Evolutionary conservation across 139 green algal genomes (phyloP).

Genomic region (Chlorella sp.): DNA sequence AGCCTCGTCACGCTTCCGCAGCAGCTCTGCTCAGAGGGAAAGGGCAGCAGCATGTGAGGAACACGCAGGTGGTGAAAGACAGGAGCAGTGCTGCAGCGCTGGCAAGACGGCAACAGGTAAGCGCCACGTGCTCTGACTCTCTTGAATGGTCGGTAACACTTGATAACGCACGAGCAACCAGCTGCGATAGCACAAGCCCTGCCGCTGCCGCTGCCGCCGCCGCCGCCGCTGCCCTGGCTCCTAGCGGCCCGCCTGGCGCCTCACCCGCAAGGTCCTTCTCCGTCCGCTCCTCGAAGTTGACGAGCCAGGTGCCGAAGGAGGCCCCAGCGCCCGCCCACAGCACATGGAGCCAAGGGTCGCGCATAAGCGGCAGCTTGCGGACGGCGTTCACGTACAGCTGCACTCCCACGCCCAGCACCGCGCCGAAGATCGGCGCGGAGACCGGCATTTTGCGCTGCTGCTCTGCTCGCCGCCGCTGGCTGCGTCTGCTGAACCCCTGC

Average conservation of each 20-base stretch:
- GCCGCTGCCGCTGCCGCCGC: not conserved
- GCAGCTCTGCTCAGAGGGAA: not conserved
- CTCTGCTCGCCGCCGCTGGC: no score
- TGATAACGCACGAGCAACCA: not conserved
- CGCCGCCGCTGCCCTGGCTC: no score
- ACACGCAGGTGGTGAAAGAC: no score
- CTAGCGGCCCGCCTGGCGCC: not conserved
- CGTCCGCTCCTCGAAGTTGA: constrained; percentile 53
- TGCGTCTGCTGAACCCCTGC: no score
- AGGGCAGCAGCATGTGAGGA: no score
- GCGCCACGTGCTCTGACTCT: no score
- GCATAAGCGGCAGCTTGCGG: constrained; percentile 67
- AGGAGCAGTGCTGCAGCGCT: not conserved
- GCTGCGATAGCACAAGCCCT: not conserved
- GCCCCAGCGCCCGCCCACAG: constrained; percentile 53
- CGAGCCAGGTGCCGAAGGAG: constrained; percentile 45
- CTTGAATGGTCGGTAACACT: no score
- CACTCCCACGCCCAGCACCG: constrained; percentile 3
- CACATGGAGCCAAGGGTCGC: constrained; percentile 62
- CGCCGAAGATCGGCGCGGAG: not conserved
- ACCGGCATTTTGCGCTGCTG: not conserved
- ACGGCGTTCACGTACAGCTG: constrained; percentile 70
- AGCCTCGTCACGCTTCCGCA: constrained; percentile 28
- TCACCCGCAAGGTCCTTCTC: constrained; percentile 50
- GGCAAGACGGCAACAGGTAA: no score